Percentiles rank a stretch among this genome's conserved stretches.
Conservation (phyloP, 805 yeast species). For the Zygoascus bituminiphila region DNA sequence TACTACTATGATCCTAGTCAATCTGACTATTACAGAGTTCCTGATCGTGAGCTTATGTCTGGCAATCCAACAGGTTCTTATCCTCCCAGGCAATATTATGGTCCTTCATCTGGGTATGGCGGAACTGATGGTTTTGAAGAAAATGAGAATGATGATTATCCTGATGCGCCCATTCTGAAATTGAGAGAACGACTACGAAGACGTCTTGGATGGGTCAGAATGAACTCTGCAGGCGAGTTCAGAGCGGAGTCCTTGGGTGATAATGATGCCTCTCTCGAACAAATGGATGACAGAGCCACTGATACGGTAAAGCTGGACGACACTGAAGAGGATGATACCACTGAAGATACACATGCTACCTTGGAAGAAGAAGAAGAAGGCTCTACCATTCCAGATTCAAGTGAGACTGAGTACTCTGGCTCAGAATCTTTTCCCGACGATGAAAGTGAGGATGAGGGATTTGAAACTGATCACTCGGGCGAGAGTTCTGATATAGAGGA, state of each 20-base stretch:
- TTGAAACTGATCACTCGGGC: background rate
- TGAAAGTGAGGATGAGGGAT: background rate
- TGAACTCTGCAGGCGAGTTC: background rate
- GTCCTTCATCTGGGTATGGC: background rate
- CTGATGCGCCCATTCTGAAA: background rate
- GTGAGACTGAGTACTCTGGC: background rate
- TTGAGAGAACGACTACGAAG: background rate
- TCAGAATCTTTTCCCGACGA: background rate
- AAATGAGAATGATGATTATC: slow-evolving; percentile 3
- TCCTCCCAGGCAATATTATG: background rate
- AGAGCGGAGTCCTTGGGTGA: background rate
- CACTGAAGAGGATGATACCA: no score
- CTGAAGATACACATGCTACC: no score
- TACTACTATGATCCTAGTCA: background rate
- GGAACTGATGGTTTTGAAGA: slow-evolving; percentile 4
- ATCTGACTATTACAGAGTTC: background rate
- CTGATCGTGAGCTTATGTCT: background rate
- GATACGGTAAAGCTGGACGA: background rate
- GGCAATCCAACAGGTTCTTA: background rate
- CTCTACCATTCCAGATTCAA: no score
- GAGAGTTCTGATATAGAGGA: slow-evolving; percentile 4
- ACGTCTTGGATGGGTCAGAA: background rate
- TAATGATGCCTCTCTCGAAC: background rate
- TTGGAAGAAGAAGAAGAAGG: no score
- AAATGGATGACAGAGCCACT: background rate